A percentile compares a stretch with the other conserved stretches of the same genome.
Conservation (phyloP, 2,329 filamentous ascomycete genomes). For the Pseudogymnoascus sp. region DNA sequence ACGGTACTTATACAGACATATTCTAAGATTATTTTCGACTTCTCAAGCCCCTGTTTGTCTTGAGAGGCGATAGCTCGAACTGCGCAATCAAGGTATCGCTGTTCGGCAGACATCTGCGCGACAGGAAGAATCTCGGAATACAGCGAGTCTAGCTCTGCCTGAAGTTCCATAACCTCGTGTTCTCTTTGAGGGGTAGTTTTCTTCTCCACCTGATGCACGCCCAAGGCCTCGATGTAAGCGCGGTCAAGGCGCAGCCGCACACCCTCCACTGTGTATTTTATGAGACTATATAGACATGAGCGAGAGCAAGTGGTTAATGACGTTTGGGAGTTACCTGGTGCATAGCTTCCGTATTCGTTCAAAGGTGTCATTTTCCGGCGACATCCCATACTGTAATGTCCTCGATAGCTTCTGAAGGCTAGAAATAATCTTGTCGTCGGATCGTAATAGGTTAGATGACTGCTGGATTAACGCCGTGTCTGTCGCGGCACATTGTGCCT, state of each 20-base stretch:
- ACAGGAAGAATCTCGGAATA: slow-evolving; percentile 62
- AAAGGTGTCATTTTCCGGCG: slow-evolving; percentile 44
- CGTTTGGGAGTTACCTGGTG: slow-evolving; percentile 36
- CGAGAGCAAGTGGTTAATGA: background rate
- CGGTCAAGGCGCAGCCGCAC: slow-evolving; percentile 46
- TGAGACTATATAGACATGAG: slow-evolving; percentile 34
- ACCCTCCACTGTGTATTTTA: slow-evolving; percentile 48
- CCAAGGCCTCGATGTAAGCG: slow-evolving; percentile 43
- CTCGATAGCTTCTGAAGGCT: slow-evolving; percentile 58
- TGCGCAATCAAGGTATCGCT: slow-evolving; percentile 56
- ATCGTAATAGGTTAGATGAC: slow-evolving; percentile 42
- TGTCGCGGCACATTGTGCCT: slow-evolving; percentile 41
- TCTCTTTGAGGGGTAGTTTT: slow-evolving; percentile 11
- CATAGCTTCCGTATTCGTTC: slow-evolving; percentile 50
- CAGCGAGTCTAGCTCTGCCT: slow-evolving; percentile 59
- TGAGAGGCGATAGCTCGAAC: slow-evolving; percentile 37
- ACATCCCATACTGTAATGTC: slow-evolving; percentile 46
- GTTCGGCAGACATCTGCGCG: slow-evolving; percentile 61
- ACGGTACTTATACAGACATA: slow-evolving; percentile 37
- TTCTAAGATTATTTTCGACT: slow-evolving; percentile 39
- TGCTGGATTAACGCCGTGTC: slow-evolving; percentile 39
- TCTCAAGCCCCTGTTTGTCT: slow-evolving; percentile 36
- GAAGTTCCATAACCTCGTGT: slow-evolving; percentile 42
- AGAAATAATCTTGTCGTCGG: slow-evolving; percentile 56
- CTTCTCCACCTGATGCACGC: background rate